A percentile compares a stretch with the other conserved stretches of the same genome.
These are phyloP conservation scores for Paulownia fortunei DNA, from an alignment of 257 asterid species.

Conservation along the genomic window DNA sequence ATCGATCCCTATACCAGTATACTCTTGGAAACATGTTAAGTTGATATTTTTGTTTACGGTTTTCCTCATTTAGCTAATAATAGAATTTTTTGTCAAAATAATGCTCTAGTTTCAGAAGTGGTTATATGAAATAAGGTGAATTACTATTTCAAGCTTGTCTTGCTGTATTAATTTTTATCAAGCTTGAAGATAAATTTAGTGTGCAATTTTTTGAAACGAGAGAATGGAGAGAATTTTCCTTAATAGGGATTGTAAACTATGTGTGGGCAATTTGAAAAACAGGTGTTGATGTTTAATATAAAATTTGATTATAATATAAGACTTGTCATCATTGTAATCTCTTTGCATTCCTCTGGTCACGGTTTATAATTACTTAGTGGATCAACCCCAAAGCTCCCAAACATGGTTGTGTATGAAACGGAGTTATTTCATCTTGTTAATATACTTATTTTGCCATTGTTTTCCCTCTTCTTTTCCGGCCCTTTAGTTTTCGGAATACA, in stretches of 20 bases:
- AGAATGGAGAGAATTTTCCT: neutral
- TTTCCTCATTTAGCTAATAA: constrained; percentile 9
- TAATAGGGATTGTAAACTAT: neutral
- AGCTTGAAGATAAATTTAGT: constrained; percentile 17
- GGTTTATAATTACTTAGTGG: neutral
- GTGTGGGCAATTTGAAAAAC: neutral
- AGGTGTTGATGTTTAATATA: neutral
- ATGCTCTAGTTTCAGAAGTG: neutral
- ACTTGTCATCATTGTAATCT: neutral
- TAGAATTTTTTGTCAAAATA: constrained; percentile 5
- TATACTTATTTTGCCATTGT: neutral
- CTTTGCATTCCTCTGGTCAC: neutral
- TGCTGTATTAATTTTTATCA: neutral
- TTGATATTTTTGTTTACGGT: neutral
- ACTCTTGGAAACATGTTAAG: neutral
- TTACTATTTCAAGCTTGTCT: neutral
- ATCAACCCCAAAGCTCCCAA: neutral
- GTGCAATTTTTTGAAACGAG: neutral
- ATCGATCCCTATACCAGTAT: neutral
- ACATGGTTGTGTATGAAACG: neutral
- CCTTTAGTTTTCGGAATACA: neutral
- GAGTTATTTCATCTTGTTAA: constrained; percentile 1
- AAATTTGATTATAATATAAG: neutral
- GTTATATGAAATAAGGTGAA: constrained; percentile 9
- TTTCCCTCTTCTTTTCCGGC: neutral